A percentile compares a stretch with the other conserved stretches of the same genome.
Conservation (phyloP, 345 rosid genomes). For the Lepidium didymum region DNA sequence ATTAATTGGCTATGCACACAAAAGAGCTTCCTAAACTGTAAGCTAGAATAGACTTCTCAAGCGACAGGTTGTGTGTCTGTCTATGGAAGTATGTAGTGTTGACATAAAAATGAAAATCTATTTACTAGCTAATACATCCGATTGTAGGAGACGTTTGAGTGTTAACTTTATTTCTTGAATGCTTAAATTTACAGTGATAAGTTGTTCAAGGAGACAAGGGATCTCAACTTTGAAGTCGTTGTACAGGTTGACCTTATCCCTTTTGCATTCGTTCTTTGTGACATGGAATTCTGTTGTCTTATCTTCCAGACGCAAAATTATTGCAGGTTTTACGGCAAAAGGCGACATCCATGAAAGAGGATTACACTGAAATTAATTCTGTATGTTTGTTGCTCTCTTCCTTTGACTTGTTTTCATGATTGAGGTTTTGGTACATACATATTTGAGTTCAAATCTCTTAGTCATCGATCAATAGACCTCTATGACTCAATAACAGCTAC, state of each 20-base stretch:
- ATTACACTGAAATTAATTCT: slow-evolving; percentile 80
- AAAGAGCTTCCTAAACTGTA: not conserved
- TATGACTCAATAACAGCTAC: not conserved
- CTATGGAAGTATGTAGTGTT: not conserved
- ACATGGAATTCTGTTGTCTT: slow-evolving; percentile 28
- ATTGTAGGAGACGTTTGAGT: not conserved
- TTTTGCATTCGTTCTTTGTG: not conserved
- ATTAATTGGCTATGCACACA: not conserved
- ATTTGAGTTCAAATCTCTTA: not conserved
- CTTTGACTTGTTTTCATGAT: slow-evolving; percentile 8
- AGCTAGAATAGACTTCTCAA: slow-evolving; percentile 6
- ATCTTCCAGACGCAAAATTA: slow-evolving; percentile 46
- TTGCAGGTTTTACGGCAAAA: slow-evolving; percentile 93
- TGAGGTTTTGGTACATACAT: not conserved
- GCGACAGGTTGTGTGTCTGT: not conserved
- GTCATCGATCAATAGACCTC: not conserved
- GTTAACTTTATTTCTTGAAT: slow-evolving; percentile 4
- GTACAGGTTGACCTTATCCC: slow-evolving; percentile 65
- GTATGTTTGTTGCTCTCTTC: slow-evolving; percentile 43
- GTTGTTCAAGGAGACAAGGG: slow-evolving; percentile 92
- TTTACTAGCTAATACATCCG: not conserved
- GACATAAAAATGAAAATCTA: not conserved
- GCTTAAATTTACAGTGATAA: slow-evolving; percentile 69
- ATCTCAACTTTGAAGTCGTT: slow-evolving; percentile 97
- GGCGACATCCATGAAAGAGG: slow-evolving; percentile 97